These are phyloP conservation scores for Lactifluus piperatus DNA, from an alignment of 768 basidiomycete genomes.

Conservation along the genomic window DNA sequence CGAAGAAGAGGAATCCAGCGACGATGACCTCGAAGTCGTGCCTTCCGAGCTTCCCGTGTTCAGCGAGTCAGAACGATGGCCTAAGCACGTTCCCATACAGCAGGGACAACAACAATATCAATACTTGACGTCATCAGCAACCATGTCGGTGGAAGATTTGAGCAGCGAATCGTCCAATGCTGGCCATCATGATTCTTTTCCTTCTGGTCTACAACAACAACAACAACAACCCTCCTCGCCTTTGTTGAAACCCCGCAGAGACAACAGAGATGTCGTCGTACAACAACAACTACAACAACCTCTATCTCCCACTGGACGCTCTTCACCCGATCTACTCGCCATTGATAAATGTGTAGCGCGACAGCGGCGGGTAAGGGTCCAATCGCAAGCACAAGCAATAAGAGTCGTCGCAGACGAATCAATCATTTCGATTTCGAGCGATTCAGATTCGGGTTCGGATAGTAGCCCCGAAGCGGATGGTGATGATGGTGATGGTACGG, in stretches of 20 bases:
- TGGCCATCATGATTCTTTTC: neutral
- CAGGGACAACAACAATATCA: neutral
- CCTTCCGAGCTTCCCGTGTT: conserved; percentile 6
- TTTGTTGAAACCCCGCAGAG: neutral
- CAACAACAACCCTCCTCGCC: neutral
- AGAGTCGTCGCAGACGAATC: too few species aligned
- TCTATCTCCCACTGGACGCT: too few species aligned
- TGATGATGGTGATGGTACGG: neutral
- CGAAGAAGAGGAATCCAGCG: conserved; percentile 9
- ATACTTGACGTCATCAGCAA: too few species aligned
- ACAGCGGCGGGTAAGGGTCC: too few species aligned
- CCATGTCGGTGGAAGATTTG: too few species aligned
- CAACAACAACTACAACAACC: too few species aligned
- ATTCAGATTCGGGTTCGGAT: conserved; percentile 18
- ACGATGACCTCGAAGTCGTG: neutral
- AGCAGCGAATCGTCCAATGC: neutral
- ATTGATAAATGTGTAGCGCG: too few species aligned
- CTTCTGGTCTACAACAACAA: neutral
- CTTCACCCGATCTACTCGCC: too few species aligned
- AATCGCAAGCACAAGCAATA: too few species aligned
- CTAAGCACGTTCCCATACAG: neutral
- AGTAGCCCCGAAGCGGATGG: conserved; percentile 19
- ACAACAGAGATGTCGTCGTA: too few species aligned
- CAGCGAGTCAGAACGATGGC: neutral
- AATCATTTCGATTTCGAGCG: conserved; percentile 35